These are phyloP conservation scores for Chlorokybus atmophyticus DNA, from an alignment of 139 green algal genomes.

Conservation along the genomic window DNA sequence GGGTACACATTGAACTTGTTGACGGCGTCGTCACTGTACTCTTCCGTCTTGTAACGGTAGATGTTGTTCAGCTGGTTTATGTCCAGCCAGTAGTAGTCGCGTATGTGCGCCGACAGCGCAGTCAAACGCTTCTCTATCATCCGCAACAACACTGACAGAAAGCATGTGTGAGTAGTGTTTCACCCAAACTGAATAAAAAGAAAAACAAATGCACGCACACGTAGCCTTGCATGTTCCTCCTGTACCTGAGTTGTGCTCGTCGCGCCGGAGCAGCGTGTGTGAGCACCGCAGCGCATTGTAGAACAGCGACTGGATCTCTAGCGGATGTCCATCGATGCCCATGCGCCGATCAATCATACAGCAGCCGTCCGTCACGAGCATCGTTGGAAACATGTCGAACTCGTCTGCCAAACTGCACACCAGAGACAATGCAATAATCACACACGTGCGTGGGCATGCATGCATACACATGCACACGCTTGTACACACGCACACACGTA, in stretches of 20 bases:
- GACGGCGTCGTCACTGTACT: conserved; percentile 22
- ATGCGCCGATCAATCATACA: conserved; percentile 27
- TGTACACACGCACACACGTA: too few relatives aligned
- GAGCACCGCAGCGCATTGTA: conserved; percentile 14
- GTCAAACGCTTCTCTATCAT: conserved; percentile 10
- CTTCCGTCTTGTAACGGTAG: conserved; percentile 28
- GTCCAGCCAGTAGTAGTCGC: conserved; percentile 23
- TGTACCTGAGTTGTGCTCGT: conserved; percentile 1
- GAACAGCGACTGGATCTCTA: conserved; percentile 27
- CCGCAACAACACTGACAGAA: conserved; percentile 12
- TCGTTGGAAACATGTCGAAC: conserved; percentile 29
- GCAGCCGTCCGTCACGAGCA: conserved; percentile 20
- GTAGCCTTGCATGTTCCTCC: too few relatives aligned
- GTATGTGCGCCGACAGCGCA: conserved; percentile 17
- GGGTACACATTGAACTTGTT: conserved; percentile 32
- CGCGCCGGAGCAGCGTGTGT: conserved; percentile 10
- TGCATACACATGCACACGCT: too few relatives aligned
- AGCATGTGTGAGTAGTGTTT: too few relatives aligned
- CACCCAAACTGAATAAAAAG: too few relatives aligned
- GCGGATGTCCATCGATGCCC: conserved; percentile 16
- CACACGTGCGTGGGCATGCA: too few relatives aligned
- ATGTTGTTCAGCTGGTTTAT: conserved; percentile 19
- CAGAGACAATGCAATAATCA: too few relatives aligned
- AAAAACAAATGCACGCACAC: too few relatives aligned
- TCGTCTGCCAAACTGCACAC: conserved; percentile 11